Evolutionary conservation across 2,329 filamentous ascomycete species (phyloP).

Genomic region (Trichoderma atroviride): DNA sequence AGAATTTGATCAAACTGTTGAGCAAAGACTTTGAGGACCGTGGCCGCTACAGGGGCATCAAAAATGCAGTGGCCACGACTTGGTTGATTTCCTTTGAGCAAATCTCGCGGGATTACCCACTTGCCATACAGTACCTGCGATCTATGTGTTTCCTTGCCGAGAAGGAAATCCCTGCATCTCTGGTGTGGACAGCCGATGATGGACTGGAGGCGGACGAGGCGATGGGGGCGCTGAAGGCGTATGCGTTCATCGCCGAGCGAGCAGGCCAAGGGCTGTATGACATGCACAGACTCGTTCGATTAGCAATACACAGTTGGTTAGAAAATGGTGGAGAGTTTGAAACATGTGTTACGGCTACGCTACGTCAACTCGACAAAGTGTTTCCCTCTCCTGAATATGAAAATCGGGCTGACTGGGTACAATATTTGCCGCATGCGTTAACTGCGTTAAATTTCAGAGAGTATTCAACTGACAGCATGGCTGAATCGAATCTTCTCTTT

Average conservation of each 20-base stretch:
- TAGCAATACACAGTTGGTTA: constrained; percentile 38
- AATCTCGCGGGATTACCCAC: constrained; percentile 32
- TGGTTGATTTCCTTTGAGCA: constrained; percentile 42
- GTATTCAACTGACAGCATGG: background rate
- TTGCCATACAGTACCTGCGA: constrained; percentile 36
- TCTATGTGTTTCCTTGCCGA: constrained; percentile 38
- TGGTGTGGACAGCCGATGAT: constrained; percentile 30
- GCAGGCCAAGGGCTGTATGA: constrained; percentile 30
- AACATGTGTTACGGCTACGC: background rate
- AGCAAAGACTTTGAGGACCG: constrained; percentile 39
- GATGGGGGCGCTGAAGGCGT: constrained; percentile 35
- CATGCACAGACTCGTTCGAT: constrained; percentile 39
- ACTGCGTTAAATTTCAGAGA: background rate
- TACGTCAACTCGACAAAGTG: background rate
- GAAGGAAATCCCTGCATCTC: constrained; percentile 36
- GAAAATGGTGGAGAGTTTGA: constrained; percentile 12
- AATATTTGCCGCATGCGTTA: background rate
- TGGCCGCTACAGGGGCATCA: constrained; percentile 32
- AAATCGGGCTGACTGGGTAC: background rate
- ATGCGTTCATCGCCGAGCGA: constrained; percentile 38
- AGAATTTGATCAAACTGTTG: constrained; percentile 33
- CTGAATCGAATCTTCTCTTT: background rate
- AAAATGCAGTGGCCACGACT: constrained; percentile 38
- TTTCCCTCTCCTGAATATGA: background rate
- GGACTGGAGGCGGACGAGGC: background rate